Percentiles rank a stretch among this genome's conserved stretches.
Evolutionary conservation across 23 red algal species (phyloP).

Genomic region (Gracilariopsis chorda): DNA sequence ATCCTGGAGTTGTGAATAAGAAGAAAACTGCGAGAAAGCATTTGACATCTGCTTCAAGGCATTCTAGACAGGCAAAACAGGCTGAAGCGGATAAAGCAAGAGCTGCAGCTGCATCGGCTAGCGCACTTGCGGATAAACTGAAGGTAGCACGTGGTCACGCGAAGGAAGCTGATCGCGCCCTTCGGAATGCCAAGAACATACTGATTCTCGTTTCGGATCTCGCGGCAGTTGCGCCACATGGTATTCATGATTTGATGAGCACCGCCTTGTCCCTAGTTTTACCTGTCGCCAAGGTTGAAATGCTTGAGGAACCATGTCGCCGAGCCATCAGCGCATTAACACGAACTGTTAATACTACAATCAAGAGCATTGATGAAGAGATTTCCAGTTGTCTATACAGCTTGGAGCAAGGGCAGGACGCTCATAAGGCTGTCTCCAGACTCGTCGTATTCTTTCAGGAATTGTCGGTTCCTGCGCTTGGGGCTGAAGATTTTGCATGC

Average conservation of each 20-base stretch:
- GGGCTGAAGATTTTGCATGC: slow-evolving; percentile 60
- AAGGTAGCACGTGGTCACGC: slow-evolving; percentile 8
- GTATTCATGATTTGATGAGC: slow-evolving; percentile 14
- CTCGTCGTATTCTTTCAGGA: slow-evolving; percentile 9
- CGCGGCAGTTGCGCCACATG: slow-evolving; percentile 13
- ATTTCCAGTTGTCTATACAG: slow-evolving; percentile 25
- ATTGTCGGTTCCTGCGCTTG: slow-evolving; percentile 26
- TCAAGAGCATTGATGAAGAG: not conserved
- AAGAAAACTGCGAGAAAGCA: not conserved
- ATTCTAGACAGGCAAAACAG: slow-evolving; percentile 28
- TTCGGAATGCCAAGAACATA: not conserved
- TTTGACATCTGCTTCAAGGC: slow-evolving; percentile 1
- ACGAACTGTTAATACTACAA: not conserved
- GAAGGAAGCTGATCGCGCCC: not conserved
- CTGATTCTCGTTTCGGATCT: not conserved
- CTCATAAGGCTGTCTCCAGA: not conserved
- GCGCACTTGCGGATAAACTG: slow-evolving; percentile 33
- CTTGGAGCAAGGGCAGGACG: slow-evolving; percentile 17
- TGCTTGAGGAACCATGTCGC: slow-evolving; percentile 43
- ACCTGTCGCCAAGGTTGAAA: slow-evolving; percentile 8
- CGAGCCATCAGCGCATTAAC: not conserved
- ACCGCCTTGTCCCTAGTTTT: slow-evolving; percentile 44
- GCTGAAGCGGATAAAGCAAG: slow-evolving; percentile 18
- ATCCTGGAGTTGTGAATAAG: not conserved
- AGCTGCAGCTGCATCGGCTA: slow-evolving; percentile 47